Base-by-base conservation (phyloP, 2,329 filamentous ascomycete genomes). In the Verticillium dahliae region DNA sequence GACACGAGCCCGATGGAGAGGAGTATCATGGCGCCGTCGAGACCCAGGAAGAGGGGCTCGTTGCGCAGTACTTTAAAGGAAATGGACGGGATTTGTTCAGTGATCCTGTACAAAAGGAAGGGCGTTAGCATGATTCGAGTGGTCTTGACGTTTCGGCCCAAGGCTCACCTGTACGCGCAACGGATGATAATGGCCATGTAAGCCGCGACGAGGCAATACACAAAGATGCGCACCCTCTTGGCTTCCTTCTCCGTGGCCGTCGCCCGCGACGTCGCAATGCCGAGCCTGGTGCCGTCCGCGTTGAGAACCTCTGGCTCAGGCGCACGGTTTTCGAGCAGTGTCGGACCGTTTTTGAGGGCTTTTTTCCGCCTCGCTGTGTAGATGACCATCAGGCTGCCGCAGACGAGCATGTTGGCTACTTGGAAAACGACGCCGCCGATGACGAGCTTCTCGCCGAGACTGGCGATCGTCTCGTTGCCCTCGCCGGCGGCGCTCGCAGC, bases 401-500 rank as follows among this genome's bases (percentile, higher is more conserved):
- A 70, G 41, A 63, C 62, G 22, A 67, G 9, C 69, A 71, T 71
- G 38, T 69, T 70, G 34, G 58, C 68, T 2, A 71, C 65, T 38
- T 70, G 69, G 57, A 71, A 71, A 0, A 62, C 41, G 7, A 71
- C 68, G 22, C 69, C 69, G 11, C 62, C 68, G 5, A 69, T 62
- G 1, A 71, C 55, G 22, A 69, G 58, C 14, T 57, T 58, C n/a
- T 66, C 62, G 18, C 67, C 65, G 10, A 68, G 31, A 5, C 63
- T 62, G 1, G 60, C 50, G 3, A 65, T 55, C 1, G 57, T 55
- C 54, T 63, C 7, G 2, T 63, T 61, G 6, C 59, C 56, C 1
- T 37, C 14, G 3, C 50, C 60, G 0, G 60, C 59, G 13, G 54
- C n/a, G n/a, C 58, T 63, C 3, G 69, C 52, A 1, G 61, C 67